Evolutionary conservation across 2,329 filamentous ascomycete species (phyloP), one percentile per base, ranked within the genome.

Genomic region (Gyromitra esculenta): DNA sequence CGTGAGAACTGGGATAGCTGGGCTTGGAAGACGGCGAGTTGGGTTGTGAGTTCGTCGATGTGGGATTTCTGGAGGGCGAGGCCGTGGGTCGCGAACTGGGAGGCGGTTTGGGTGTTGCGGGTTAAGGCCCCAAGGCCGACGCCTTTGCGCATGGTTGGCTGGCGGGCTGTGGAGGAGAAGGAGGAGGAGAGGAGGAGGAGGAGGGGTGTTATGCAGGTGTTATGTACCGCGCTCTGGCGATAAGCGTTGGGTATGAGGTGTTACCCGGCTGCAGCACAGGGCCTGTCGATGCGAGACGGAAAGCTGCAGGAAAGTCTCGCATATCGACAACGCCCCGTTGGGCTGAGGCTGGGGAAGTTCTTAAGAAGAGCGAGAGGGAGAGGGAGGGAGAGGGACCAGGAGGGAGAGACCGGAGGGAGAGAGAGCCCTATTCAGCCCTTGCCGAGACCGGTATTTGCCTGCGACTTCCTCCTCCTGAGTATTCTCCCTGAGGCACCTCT

Each of bases 11-110:
- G 94, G 85, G 97, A 94, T 5, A 99, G 89, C 9, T 97, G 88
- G 18, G 93, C 96, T 82, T 97, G 94, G 87, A 99, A 99, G 82
- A 98, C 94, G 79, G 94, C 91, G 78, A 99, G 91, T 83, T 99
- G 96, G 48, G 94, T 97, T 81, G 93, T 91, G 80, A 99, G 90
- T 18, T 94, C 95, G 80, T 91, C 89, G 62, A 93, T 90, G 84
- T 98, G 95, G 81, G 90, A 90, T 74, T 89, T 91, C 79, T 94
- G 93, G n/a, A 99, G 90, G 65, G 89, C 91, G 78, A 90, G 92
- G 82, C 96, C 96, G 86, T 97, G 95, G 35, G 90, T 91, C 76
- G 94, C 94, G 86, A 95, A 98, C 81, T 96, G 94, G 68, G 94
- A 92, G 37, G 91, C 92, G 8, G 94, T 92, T 79, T 97, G 89